A percentile compares a stretch with the other conserved stretches of the same genome.
Evolutionary conservation across 225 moss, liverwort and hornwort species (phyloP).

Genomic region (Pleurozium schreberi): DNA sequence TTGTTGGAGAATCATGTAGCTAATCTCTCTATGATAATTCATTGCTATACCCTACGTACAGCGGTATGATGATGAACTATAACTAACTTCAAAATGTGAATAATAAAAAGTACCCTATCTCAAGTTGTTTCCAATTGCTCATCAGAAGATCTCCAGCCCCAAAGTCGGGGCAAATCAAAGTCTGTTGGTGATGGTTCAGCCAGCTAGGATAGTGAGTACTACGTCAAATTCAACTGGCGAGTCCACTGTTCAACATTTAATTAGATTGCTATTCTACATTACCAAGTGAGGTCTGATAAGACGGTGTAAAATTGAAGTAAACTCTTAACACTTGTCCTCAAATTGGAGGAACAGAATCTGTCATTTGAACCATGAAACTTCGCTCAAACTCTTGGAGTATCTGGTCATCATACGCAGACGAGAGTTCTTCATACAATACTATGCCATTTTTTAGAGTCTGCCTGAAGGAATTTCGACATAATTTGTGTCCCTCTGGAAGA

Average conservation of each 20-base stretch:
- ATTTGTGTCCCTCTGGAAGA: background rate
- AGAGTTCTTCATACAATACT: background rate
- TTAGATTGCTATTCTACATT: background rate
- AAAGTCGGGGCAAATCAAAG: background rate
- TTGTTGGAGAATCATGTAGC: background rate
- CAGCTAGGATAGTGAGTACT: background rate
- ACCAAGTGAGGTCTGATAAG: background rate
- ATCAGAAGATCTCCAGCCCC: background rate
- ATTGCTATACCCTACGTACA: background rate
- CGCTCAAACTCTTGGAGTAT: slow-evolving; percentile 37
- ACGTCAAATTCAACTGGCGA: background rate
- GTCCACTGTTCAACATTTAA: background rate
- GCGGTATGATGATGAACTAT: background rate
- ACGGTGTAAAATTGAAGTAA: background rate
- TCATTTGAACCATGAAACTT: slow-evolving; percentile 38
- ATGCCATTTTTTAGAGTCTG: background rate
- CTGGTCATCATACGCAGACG: background rate
- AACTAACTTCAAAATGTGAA: background rate
- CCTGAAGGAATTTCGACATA: background rate
- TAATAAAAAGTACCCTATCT: background rate
- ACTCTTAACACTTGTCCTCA: background rate
- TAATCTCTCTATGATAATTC: background rate
- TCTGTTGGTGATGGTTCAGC: background rate
- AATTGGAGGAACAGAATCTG: slow-evolving; percentile 11
- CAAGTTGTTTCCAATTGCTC: background rate